phyloP scores from a whole-genome alignment of 208 protist species.

The Leishmania tarentolae region DNA sequence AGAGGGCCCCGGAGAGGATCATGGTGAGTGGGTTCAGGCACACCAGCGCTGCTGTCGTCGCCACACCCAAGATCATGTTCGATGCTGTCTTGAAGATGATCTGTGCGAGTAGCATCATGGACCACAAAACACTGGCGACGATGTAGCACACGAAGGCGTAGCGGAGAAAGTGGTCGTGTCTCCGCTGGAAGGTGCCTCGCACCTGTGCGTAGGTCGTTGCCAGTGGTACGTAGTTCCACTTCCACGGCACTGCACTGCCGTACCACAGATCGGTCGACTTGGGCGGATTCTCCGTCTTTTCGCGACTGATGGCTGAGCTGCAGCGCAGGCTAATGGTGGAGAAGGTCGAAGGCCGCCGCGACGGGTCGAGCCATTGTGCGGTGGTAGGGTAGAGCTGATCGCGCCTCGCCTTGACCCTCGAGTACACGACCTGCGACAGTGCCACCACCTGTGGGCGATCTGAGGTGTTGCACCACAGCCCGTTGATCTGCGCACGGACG shows the following conservation, averaged over 20 bases:
- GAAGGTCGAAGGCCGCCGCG: slow-evolving; percentile 28
- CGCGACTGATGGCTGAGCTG: slow-evolving; percentile 62
- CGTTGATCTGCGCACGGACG: slow-evolving; percentile 18
- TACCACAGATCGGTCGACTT: slow-evolving; percentile 74
- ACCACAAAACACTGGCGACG: slow-evolving; percentile 50
- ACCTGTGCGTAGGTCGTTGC: slow-evolving; percentile 29
- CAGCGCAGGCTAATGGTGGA: slow-evolving; percentile 51
- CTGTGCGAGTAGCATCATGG: slow-evolving; percentile 62
- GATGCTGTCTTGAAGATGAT: slow-evolving; percentile 54
- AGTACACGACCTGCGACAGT: slow-evolving; percentile 46
- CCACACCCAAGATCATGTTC: slow-evolving; percentile 60
- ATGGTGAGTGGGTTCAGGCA: slow-evolving; percentile 78
- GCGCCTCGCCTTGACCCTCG: slow-evolving; percentile 26
- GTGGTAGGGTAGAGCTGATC: slow-evolving; percentile 36
- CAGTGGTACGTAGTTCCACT: slow-evolving; percentile 65
- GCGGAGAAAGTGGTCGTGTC: slow-evolving; percentile 65
- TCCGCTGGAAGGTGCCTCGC: slow-evolving; percentile 34
- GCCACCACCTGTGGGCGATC: slow-evolving; percentile 57
- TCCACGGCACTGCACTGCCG: slow-evolving; percentile 45
- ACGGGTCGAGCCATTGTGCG: slow-evolving; percentile 42
- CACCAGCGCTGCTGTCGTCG: slow-evolving; percentile 56
- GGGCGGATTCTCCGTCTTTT: slow-evolving; percentile 49
- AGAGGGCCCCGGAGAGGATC: slow-evolving; percentile 65
- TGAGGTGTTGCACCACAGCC: slow-evolving; percentile 49
- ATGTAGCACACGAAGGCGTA: slow-evolving; percentile 67